phyloP scores from a whole-genome alignment of 164 flowering plant genomes.

The Litsea cubeba region DNA sequence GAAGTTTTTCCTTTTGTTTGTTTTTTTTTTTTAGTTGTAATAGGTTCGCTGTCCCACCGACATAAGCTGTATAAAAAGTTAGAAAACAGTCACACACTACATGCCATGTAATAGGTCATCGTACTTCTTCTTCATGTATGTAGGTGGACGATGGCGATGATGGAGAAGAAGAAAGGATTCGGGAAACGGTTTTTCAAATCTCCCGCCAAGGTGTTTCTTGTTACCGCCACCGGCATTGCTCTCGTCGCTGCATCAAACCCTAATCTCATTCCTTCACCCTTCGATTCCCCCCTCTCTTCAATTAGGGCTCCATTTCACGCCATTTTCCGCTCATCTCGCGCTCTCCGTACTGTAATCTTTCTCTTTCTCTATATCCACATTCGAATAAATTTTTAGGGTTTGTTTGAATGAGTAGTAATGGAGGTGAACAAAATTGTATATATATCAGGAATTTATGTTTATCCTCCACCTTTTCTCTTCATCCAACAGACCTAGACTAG shows the following conservation, averaged over 20 bases:
- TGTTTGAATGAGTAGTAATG: not conserved
- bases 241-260: conserved; percentile 27
- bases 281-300: conserved; percentile 7
- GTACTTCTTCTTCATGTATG: too few species aligned
- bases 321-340: conserved; percentile 68
- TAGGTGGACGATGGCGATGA: too few species aligned
- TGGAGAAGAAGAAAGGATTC: not conserved
- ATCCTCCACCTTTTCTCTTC: not conserved
- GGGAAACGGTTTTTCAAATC: conserved; percentile 23
- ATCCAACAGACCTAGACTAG: not conserved
- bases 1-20: too few species aligned
- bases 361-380: conserved; percentile 7
- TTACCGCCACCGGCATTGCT: conserved; percentile 30
- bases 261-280: conserved; percentile 12
- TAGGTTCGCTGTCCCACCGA: too few species aligned
- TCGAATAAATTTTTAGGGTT: not conserved
- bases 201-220: conserved; percentile 35
- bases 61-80: too few species aligned
- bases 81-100: too few species aligned
- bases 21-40: too few species aligned
- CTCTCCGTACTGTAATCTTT: conserved; percentile 52
- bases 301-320: conserved; percentile 34
- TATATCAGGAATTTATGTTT: not conserved
- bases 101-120: too few species aligned
- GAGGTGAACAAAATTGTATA: not conserved